A percentile compares a stretch with the other conserved stretches of the same genome.
Evolutionary conservation across 2,329 filamentous ascomycete species (phyloP).

Genomic region (Fusarium sp.): DNA sequence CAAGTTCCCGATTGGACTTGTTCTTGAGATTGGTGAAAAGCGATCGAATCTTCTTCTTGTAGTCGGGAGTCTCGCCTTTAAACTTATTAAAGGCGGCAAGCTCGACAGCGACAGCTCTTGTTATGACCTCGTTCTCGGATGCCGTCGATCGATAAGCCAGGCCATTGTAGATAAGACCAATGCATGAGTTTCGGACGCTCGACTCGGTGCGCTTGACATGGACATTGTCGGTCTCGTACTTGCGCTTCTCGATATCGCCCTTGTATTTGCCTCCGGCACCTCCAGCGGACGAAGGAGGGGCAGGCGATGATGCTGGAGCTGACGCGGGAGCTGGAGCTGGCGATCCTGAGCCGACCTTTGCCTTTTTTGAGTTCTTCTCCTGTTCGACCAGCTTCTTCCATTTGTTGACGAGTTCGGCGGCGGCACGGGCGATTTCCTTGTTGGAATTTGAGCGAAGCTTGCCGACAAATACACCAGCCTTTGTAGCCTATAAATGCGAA

Average conservation of each 20-base stretch:
- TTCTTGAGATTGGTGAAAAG: conserved; percentile 96
- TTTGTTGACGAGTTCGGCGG: conserved; percentile 85
- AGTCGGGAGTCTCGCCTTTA: conserved; percentile 78
- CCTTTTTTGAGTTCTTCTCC: conserved; percentile 65
- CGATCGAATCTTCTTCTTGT: conserved; percentile 90
- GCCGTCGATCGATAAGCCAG: conserved; percentile 78
- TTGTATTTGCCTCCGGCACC: conserved; percentile 63
- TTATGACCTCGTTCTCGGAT: conserved; percentile 77
- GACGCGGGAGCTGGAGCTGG: conserved; percentile 62
- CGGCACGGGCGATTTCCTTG: conserved; percentile 82
- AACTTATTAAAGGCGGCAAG: conserved; percentile 77
- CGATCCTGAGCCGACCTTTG: conserved; percentile 55
- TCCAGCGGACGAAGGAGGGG: conserved; percentile 59
- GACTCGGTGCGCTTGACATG: conserved; percentile 81
- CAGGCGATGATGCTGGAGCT: conserved; percentile 64
- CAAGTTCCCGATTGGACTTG: conserved; percentile 84
- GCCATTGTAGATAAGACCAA: conserved; percentile 94
- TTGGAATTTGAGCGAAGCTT: conserved; percentile 82
- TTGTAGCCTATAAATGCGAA: conserved; percentile 71
- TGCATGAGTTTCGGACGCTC: conserved; percentile 81
- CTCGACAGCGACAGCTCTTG: conserved; percentile 85
- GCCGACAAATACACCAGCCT: conserved; percentile 89
- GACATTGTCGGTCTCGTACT: conserved; percentile 83
- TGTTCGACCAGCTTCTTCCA: conserved; percentile 85
- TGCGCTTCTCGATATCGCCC: conserved; percentile 82